Evolutionary conservation across 176 grass and related monocot genomes (phyloP).

Genomic region (Saccharum spontaneum): DNA sequence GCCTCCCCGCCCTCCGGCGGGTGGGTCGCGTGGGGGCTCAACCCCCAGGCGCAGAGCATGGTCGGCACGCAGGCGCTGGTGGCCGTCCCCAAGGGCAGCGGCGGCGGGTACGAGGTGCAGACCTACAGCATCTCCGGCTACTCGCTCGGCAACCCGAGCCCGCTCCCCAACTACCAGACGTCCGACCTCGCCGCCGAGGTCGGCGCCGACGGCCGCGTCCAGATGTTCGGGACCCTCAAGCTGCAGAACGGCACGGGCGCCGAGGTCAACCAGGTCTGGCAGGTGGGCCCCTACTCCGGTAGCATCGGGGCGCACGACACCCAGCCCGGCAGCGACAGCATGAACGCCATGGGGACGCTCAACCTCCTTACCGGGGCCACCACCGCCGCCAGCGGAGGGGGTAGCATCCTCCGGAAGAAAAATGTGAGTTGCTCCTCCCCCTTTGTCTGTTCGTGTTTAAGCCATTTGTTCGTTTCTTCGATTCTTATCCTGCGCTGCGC

Average conservation of each 20-base stretch:
- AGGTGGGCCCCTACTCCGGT: slow-evolving; percentile 25
- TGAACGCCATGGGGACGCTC: slow-evolving; percentile 48
- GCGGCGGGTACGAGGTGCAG: slow-evolving; percentile 44
- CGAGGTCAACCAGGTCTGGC: slow-evolving; percentile 76
- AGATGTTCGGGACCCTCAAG: slow-evolving; percentile 54
- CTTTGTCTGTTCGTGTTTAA: not conserved
- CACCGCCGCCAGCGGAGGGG: slow-evolving; percentile 27
- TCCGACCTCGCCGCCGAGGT: slow-evolving; percentile 51
- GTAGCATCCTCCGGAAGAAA: slow-evolving; percentile 34
- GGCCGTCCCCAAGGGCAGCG: slow-evolving; percentile 25
- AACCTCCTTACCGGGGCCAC: slow-evolving; percentile 55
- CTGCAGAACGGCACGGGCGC: slow-evolving; percentile 39
- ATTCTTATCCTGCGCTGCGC: not conserved
- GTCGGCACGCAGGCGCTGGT: slow-evolving; percentile 56
- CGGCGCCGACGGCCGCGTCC: slow-evolving; percentile 44
- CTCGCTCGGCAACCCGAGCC: not conserved
- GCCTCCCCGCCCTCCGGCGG: slow-evolving; percentile 42
- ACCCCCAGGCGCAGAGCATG: slow-evolving; percentile 53
- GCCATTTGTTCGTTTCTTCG: not conserved
- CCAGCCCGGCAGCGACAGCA: slow-evolving; percentile 19
- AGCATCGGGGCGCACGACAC: not conserved
- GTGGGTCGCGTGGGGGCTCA: slow-evolving; percentile 69
- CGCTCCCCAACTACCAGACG: slow-evolving; percentile 31
- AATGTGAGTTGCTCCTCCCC: slow-evolving; percentile 54
- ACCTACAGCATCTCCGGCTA: slow-evolving; percentile 41